phyloP scores from a whole-genome alignment of 2,329 filamentous ascomycete genomes.

The Pestalotiopsis sp. region DNA sequence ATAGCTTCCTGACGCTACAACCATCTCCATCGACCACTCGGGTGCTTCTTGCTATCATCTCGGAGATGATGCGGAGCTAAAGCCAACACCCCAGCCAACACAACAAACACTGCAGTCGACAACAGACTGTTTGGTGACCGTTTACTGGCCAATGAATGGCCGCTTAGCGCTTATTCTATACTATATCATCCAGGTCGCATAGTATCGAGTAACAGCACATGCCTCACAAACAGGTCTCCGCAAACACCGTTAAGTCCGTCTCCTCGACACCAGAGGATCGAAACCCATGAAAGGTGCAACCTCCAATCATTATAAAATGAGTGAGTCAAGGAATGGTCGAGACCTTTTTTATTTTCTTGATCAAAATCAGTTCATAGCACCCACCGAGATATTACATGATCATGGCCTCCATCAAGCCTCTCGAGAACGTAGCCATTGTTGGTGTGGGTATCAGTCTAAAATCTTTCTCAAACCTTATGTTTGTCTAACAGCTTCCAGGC shows the following conservation, averaged over 20 bases:
- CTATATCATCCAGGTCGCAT: no score
- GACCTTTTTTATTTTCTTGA: background rate
- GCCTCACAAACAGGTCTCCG: background rate
- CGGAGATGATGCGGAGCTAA: no score
- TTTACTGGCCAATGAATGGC: no score
- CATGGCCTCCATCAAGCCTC: constrained; percentile 30
- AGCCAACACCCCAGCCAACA: no score
- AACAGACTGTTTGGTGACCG: no score
- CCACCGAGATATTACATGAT: background rate
- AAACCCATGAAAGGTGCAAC: background rate
- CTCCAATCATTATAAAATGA: background rate
- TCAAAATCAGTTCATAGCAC: background rate
- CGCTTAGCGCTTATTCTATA: no score
- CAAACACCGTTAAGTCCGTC: background rate
- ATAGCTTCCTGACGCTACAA: no score
- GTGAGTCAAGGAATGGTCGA: background rate
- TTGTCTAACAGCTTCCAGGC: constrained; percentile 12
- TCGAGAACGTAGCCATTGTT: constrained; percentile 48
- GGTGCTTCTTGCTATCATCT: no score
- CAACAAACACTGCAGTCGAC: no score
- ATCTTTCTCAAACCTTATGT: constrained; percentile 1
- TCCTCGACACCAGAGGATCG: background rate
- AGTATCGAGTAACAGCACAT: no score
- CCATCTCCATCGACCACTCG: no score
- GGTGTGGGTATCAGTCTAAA: constrained; percentile 40